Base-by-base conservation (phyloP, 495 filamentous ascomycete species). In the Immersiella caudata region DNA sequence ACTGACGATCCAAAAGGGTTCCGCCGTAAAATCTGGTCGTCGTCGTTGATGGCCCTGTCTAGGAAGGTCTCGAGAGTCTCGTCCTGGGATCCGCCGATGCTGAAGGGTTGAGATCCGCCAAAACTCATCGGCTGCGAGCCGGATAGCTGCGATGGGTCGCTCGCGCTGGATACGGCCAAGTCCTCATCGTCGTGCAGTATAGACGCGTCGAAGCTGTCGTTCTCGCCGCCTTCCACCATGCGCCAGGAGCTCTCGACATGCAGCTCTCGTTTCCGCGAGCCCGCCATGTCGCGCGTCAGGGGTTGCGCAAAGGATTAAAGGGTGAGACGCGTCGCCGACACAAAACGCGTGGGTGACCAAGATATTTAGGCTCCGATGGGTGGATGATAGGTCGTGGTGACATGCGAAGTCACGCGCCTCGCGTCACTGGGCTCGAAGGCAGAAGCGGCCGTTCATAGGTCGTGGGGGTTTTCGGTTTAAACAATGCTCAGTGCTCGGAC, bases 121-220 rank as follows among this genome's bases (percentile, higher is more conserved):
- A 74, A 62, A 56, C 70, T 74, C 65, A 71, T 71, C n/a, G 73
- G 70, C 63, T 81, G 79, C 8, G 79, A 79, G 51, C 67, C 68
- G 20, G 71, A 57, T 22, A 66, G 62, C 60, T 80, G 79, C 6
- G 79, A 82, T 56, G 76, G 80, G 16, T 74, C 70, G 62, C 67
- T 75, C 51, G 73, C 70, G 70, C 75, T 80, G 14, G 78, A 79
- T 22, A 75, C 50, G 67, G 76, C 57, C n/a, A 78, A 67, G 27
- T 81, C 75, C 6, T 77, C 72, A 11, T 78, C 79, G 29, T 81
- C 79, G 60, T 75, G 73, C 14, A 79, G 61, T 33, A 82, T 75
- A 6, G 76, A 76, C 0, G 81, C 81, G 62, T 84, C 82, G 70
- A 84, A 82, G 64, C 80, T 82, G 65, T 84, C 82, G 66, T 84